Evolutionary conservation across 768 basidiomycete species (phyloP).

Genomic region (Phaeotremella skinneri): DNA sequence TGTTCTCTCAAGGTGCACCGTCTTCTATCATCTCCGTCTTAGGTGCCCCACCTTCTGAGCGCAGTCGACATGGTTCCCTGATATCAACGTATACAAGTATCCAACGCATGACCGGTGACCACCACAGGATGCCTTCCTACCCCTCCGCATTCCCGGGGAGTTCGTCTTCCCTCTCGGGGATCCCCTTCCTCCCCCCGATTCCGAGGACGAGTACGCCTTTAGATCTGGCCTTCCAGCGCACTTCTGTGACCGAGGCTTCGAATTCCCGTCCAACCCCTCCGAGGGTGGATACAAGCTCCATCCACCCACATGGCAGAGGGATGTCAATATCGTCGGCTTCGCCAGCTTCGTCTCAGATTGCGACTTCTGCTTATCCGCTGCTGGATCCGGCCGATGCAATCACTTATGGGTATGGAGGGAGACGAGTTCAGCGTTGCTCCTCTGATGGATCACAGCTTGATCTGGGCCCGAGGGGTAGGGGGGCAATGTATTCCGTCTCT

Average conservation of each 20-base stretch:
- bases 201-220: background rate
- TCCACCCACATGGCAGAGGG: background rate
- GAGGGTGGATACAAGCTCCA: background rate
- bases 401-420: background rate
- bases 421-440: background rate
- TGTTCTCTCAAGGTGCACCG: background rate
- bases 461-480: no score
- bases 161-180: background rate
- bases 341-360: conserved; percentile 3
- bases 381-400: background rate
- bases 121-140: background rate
- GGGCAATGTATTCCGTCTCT: background rate
- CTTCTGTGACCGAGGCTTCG: background rate
- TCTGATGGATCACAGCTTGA: conserved; percentile 10
- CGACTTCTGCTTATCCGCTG: background rate
- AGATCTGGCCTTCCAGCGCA: background rate
- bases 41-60: conserved; percentile 14
- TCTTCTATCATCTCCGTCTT: conserved; percentile 16
- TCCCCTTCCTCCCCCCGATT: background rate
- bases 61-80: background rate
- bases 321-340: no score
- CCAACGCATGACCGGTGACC: background rate
- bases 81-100: background rate
- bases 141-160: background rate
- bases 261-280: background rate